These are phyloP conservation scores for Lasiodiplodia gonubiensis DNA, from an alignment of 2,329 filamentous ascomycete genomes.

Conservation along the genomic window DNA sequence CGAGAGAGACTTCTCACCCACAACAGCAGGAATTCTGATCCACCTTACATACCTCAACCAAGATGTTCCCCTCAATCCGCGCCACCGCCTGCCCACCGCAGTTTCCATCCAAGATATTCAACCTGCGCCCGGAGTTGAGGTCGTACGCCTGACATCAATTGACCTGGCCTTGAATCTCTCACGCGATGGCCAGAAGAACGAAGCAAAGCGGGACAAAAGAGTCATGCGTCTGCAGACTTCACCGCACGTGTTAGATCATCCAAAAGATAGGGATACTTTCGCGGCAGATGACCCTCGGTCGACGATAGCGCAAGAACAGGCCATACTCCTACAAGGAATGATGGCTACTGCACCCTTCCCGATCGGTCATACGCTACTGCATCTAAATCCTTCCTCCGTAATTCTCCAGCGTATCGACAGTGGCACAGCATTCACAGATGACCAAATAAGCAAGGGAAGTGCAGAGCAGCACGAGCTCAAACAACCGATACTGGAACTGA, in stretches of 20 bases:
- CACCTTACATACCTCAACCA: slow-evolving; percentile 34
- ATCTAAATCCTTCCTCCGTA: background rate
- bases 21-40: slow-evolving; percentile 30
- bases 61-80: slow-evolving; percentile 26
- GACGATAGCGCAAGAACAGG: background rate
- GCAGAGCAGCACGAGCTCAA: slow-evolving; percentile 21
- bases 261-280: background rate
- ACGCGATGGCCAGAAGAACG: background rate
- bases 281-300: background rate
- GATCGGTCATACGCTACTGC: background rate
- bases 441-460: slow-evolving; percentile 9
- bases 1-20: slow-evolving; percentile 10
- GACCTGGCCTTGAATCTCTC: slow-evolving; percentile 36
- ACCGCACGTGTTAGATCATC: background rate
- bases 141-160: slow-evolving; percentile 38
- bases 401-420: slow-evolving; percentile 17
- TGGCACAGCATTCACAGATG: slow-evolving; percentile 14
- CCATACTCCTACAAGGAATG: slow-evolving; percentile 8
- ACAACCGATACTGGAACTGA: slow-evolving; percentile 33
- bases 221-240: background rate
- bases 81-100: slow-evolving; percentile 36
- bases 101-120: slow-evolving; percentile 38
- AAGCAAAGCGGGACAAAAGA: background rate
- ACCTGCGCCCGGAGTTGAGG: slow-evolving; percentile 40
- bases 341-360: slow-evolving; percentile 9